Evolutionary conservation across 768 basidiomycete genomes (phyloP), one percentile per base, ranked within the genome.

Genomic region (Kwoniella europaea): DNA sequence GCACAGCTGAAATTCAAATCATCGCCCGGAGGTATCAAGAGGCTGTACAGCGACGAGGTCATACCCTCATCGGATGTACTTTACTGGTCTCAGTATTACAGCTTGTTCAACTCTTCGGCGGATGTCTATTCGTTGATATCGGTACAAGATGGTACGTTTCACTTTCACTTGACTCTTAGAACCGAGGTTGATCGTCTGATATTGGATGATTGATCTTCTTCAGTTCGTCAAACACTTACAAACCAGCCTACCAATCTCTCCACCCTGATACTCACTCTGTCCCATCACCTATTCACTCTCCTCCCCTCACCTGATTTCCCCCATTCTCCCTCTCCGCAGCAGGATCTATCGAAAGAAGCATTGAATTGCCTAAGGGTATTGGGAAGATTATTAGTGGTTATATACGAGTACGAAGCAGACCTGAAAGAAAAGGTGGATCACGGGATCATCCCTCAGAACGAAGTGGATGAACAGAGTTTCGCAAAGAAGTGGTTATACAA

Each of bases 71-170:
- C 85, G 2, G 94, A 97, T 79, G 76, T 82, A 10, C 85, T 82
- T n/a, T 94, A 95, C 79, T 96, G 94, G 94, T 88, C 93, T 69
- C 94, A 96, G 86, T 97, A 91, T 79, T 90, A 91, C 73, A 84
- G 88, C 57, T 86, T 97, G 18, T 96, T 96, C 81, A 93, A 95
- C 85, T 91, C 92, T 9, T 88, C 92, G 1, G 92, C 92, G 0
- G 93, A 96, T 75, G 93, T 94, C 46, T 94, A 92, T 84, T 92
- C 94, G 16, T 88, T 96, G 62, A 90, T 95, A 75, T 89, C 91
- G 2, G 89, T 92, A 0, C 89, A 92, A 74, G 93, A 95, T 80
- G 88, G 92, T 94, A 85, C 71, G 91, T 85, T 41, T 29, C 60
- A 54, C 2, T 46, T 44, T 20, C 15, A 43, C 10, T n/a, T n/a